A percentile compares a stretch with the other conserved stretches of the same genome.
Evolutionary conservation across 139 green algal genomes (phyloP).

Genomic region (Chlorella ohadii): DNA sequence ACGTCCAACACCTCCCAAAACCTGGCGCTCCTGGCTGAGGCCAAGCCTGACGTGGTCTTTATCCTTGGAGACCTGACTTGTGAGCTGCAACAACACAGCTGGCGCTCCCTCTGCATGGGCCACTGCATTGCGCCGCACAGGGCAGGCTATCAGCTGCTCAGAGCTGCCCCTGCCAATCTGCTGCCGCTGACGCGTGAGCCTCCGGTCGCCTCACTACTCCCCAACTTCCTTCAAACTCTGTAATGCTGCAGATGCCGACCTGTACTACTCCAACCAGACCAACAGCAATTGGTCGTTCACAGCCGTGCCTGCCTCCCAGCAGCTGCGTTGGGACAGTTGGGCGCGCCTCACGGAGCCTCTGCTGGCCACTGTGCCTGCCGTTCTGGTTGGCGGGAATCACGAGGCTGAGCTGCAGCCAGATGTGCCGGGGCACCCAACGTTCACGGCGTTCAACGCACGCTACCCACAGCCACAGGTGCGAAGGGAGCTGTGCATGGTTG

Average conservation of each 20-base stretch:
- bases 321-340: slow-evolving; percentile 12
- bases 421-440: background rate
- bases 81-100: too few relatives aligned
- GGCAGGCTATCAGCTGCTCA: too few relatives aligned
- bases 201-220: too few relatives aligned
- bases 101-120: too few relatives aligned
- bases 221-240: too few relatives aligned
- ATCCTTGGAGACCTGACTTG: background rate
- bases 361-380: background rate
- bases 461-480: background rate
- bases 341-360: slow-evolving; percentile 10
- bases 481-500: too few relatives aligned
- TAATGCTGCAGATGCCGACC: background rate
- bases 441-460: slow-evolving; percentile 1
- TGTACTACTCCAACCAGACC: background rate
- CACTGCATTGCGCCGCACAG: too few relatives aligned
- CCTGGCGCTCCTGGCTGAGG: background rate
- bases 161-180: too few relatives aligned
- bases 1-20: background rate
- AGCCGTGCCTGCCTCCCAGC: background rate
- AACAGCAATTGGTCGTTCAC: background rate
- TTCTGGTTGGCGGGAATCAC: slow-evolving; percentile 1
- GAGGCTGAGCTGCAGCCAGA: too few relatives aligned
- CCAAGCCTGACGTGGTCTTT: background rate
- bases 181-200: too few relatives aligned